phyloP scores from a whole-genome alignment of 257 asterid genomes.

The Solanum gracilifrons region DNA sequence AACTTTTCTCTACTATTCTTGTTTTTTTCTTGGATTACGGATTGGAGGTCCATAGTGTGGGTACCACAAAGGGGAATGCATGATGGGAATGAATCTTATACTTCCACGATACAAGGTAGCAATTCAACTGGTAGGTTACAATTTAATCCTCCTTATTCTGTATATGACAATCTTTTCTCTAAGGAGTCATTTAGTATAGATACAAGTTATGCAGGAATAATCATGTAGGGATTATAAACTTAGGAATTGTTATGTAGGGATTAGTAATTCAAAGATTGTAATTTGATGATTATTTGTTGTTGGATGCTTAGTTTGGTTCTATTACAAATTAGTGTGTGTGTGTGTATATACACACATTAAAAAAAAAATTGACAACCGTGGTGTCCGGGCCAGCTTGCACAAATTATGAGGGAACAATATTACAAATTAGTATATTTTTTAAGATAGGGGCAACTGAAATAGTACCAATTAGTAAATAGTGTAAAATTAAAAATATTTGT shows the following conservation, averaged over 20 bases:
- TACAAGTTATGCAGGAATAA: background rate
- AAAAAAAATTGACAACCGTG: background rate
- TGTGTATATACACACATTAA: background rate
- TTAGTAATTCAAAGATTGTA: background rate
- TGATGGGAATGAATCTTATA: background rate
- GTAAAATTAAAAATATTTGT: background rate
- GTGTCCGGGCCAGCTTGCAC: background rate
- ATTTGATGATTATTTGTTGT: background rate
- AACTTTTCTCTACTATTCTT: background rate
- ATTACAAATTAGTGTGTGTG: background rate
- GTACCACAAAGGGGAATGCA: background rate
- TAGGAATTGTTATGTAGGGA: background rate
- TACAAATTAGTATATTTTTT: background rate
- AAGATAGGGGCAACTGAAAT: background rate
- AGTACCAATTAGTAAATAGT: background rate
- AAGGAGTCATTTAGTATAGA: background rate
- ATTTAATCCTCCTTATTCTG: background rate
- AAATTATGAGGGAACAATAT: background rate
- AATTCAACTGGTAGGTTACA: background rate
- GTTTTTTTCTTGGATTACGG: background rate
- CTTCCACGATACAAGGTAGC: background rate
- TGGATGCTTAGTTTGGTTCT: background rate
- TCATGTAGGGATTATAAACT: background rate
- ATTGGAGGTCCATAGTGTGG: background rate
- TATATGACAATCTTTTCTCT: background rate